Evolutionary conservation across 2,329 filamentous ascomycete genomes (phyloP), one percentile per base, ranked within the genome.

Genomic region (Torrubiellomyces zombiae): DNA sequence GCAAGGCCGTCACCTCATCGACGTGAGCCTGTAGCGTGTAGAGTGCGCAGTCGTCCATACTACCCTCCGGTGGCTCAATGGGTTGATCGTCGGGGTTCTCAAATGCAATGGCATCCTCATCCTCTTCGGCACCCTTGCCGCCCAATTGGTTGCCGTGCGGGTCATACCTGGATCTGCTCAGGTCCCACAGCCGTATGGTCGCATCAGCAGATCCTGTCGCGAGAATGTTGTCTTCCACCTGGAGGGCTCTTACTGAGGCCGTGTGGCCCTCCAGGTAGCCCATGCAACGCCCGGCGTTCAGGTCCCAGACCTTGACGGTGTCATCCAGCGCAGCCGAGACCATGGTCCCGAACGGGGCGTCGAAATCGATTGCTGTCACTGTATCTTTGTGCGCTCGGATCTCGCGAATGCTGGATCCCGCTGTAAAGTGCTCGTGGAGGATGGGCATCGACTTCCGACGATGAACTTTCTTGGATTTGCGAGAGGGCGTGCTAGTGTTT

Each of bases 191-290:
- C 27, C 80, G 74, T 40, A 98, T 89, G 1, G 83, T 91, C 3
- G 89, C 89, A 45, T 98, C 89, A 62, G 85, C 78, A 2, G 82
- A 92, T 11, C 89, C 89, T 2, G 89, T 95, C 5, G 85, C 86
- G 15, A 94, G 73, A 33, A 95, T 77, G 46, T 92, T 94, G 45
- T 95, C 86, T 45, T 94, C 81, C 1, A 98, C 80, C 46, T 98
- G 89, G 23, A 98, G 57, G 30, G 86, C 72, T 27, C 86, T 71
- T 13, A 98, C 89, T 1, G 89, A 95, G 6, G 86, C 89, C 9
- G 91, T 77, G 50, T 98, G 89, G 2, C 89, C 89, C 48, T 95
- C 89, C 16, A 98, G 62, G 39, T 80, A 60, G 14, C 89, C 89
- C 43, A 93, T 85, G 50, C 86, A 95, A 17, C 85, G 70, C 18